Conservation (phyloP, 805 yeast species). For the Wickerhamomyces canadensis region DNA sequence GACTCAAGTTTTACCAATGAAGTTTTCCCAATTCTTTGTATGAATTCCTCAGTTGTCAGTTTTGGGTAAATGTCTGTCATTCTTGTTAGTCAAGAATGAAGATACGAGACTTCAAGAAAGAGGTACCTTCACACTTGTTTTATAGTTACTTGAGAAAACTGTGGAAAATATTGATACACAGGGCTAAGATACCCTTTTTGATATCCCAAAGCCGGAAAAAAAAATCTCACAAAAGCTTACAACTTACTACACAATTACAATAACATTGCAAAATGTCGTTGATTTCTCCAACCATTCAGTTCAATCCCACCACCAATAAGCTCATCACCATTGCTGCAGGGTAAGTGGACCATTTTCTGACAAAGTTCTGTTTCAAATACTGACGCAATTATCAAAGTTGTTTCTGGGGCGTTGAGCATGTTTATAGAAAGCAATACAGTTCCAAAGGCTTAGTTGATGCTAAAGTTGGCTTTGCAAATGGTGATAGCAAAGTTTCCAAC, state of each 20-base stretch:
- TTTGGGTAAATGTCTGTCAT: conserved; percentile 11
- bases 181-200: too few species aligned
- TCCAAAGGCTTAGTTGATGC: conserved; percentile 64
- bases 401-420: conserved; percentile 88
- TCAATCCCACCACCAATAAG: conserved; percentile 41
- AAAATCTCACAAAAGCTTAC: neutral
- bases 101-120: neutral
- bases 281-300: conserved; percentile 35
- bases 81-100: neutral
- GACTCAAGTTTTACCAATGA: conserved; percentile 61
- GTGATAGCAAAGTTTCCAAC: conserved; percentile 31
- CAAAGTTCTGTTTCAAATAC: conserved; percentile 28
- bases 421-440: conserved; percentile 65
- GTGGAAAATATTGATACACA: too few species aligned
- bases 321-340: conserved; percentile 60
- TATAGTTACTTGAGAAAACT: too few species aligned
- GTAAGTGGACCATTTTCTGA: conserved; percentile 21
- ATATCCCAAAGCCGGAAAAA: too few species aligned
- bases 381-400: conserved; percentile 43
- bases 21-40: conserved; percentile 53
- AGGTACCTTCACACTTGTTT: neutral
- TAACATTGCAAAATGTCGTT: conserved; percentile 9
- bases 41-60: conserved; percentile 15
- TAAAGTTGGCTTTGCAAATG: conserved; percentile 90
- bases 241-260: neutral